Evolutionary conservation across 2,329 filamentous ascomycete species (phyloP).

Genomic region (Colletotrichum tabaci): DNA sequence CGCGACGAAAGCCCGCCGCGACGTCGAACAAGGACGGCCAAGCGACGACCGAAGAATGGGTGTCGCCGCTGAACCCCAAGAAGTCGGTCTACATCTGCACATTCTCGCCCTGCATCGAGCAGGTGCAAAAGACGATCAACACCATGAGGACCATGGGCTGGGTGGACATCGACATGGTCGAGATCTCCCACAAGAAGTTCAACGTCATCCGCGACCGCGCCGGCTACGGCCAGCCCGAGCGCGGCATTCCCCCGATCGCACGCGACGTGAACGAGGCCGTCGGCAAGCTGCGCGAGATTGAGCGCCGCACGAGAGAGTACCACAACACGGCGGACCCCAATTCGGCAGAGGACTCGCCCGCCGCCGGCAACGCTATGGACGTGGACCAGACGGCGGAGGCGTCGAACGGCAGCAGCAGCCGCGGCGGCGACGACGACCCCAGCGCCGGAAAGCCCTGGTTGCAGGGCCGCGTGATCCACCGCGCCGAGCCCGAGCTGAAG

Average conservation of each 20-base stretch:
- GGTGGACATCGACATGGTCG: conserved; percentile 94
- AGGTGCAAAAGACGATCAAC: conserved; percentile 89
- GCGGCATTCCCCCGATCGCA: conserved; percentile 78
- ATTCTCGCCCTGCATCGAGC: conserved; percentile 97
- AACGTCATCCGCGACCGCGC: conserved; percentile 87
- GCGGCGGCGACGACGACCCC: conserved; percentile 45
- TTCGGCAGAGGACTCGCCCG: conserved; percentile 48
- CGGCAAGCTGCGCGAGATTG: conserved; percentile 79
- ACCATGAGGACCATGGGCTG: conserved; percentile 86
- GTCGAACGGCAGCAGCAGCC: conserved; percentile 33
- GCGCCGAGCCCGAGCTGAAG: conserved; percentile 90
- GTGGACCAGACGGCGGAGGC: conserved; percentile 52
- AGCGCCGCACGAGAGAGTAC: conserved; percentile 77
- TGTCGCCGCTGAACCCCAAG: conserved; percentile 79
- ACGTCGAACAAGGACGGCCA: conserved; percentile 31
- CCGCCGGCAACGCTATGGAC: conserved; percentile 59
- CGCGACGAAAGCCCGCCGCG: conserved; percentile 63
- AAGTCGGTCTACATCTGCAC: conserved; percentile 86
- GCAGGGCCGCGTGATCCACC: conserved; percentile 83
- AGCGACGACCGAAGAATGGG: conserved; percentile 55
- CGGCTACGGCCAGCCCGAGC: conserved; percentile 77
- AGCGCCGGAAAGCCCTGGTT: conserved; percentile 71
- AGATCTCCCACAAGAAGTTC: conserved; percentile 84
- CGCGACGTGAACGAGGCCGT: conserved; percentile 87
- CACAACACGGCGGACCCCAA: conserved; percentile 59